Evolutionary conservation across 2,329 filamentous ascomycete species (phyloP).

Genomic region (Cladophialophora psammophila): DNA sequence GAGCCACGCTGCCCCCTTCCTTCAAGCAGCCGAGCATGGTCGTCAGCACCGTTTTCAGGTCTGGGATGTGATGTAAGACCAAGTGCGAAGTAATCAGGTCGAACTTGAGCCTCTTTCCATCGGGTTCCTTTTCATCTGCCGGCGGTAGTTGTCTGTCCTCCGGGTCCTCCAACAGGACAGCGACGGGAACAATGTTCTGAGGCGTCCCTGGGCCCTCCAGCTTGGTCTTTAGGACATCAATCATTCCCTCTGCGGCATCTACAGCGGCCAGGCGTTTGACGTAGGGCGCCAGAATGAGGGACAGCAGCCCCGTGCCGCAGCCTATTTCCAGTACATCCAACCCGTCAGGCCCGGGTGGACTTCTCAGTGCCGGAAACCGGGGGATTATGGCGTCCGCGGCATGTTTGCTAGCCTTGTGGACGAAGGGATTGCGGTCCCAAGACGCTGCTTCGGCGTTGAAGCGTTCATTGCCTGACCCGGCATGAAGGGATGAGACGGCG

Average conservation of each 20-base stretch:
- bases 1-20: conserved; percentile 57
- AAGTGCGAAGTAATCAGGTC: conserved; percentile 63
- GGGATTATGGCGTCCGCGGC: conserved; percentile 57
- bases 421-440: conserved; percentile 63
- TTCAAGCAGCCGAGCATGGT: conserved; percentile 59
- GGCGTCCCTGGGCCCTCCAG: conserved; percentile 43
- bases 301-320: conserved; percentile 64
- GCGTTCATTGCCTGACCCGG: conserved; percentile 49
- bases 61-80: conserved; percentile 63
- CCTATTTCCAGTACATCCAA: conserved; percentile 64
- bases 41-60: conserved; percentile 52
- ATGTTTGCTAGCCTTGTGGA: conserved; percentile 54
- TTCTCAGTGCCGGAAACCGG: conserved; percentile 46
- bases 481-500: conserved; percentile 35
- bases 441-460: conserved; percentile 63
- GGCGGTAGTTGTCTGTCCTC: conserved; percentile 55
- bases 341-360: conserved; percentile 38
- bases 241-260: conserved; percentile 64
- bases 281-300: conserved; percentile 57
- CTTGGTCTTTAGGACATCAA: conserved; percentile 58
- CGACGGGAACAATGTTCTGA: conserved; percentile 57
- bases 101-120: conserved; percentile 50
- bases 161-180: conserved; percentile 58
- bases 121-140: conserved; percentile 42
- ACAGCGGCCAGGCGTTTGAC: conserved; percentile 60